Percentiles rank a stretch among this genome's conserved stretches.
phyloP scores from a whole-genome alignment of 257 asterid genomes.

The Osmanthus fragrans region DNA sequence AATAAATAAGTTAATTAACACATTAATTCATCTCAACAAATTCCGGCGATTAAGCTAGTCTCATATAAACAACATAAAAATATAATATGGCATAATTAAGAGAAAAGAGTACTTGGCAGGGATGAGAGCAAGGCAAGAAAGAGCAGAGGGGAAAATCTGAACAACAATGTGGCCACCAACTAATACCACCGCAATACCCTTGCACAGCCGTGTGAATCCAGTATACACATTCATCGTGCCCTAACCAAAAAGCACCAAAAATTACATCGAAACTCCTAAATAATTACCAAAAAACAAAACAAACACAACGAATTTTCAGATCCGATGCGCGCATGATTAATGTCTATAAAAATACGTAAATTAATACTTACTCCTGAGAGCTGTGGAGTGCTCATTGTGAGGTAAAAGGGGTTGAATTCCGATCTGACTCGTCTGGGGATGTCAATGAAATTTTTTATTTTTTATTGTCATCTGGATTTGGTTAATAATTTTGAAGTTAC shows the following conservation, averaged over 20 bases:
- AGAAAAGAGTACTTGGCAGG: slow-evolving; percentile 74
- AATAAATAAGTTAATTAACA: background rate
- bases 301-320: slow-evolving; percentile 16
- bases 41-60: background rate
- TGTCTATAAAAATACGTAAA: background rate
- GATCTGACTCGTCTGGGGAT: slow-evolving; percentile 7
- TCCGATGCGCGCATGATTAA: slow-evolving; percentile 10
- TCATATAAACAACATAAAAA: background rate
- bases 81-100: background rate
- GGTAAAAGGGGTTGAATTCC: background rate
- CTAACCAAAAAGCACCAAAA: slow-evolving; percentile 26
- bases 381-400: slow-evolving; percentile 52
- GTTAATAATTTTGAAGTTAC: too few relatives aligned
- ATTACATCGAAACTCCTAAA: background rate
- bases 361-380: slow-evolving; percentile 42
- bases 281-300: background rate
- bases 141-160: slow-evolving; percentile 69
- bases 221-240: slow-evolving; percentile 40
- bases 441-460: background rate
- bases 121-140: slow-evolving; percentile 83
- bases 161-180: slow-evolving; percentile 77
- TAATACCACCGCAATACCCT: slow-evolving; percentile 80
- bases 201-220: slow-evolving; percentile 87
- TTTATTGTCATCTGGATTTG: background rate
- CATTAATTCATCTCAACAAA: background rate